Evolutionary conservation across 1,139 yeast species (phyloP).

Genomic region (Suhomyces bribrorum): DNA sequence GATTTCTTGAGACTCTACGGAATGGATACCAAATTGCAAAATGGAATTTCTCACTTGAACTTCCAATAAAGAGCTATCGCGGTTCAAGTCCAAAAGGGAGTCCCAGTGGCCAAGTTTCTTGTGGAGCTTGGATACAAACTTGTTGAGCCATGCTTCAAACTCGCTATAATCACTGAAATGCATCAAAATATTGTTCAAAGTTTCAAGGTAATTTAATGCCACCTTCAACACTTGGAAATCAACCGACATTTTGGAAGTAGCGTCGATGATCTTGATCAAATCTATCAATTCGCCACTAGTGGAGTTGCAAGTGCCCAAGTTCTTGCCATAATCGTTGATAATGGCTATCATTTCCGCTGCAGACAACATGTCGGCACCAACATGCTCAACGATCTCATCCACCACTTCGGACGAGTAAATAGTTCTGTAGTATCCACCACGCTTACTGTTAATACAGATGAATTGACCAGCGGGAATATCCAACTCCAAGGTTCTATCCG

Average conservation of each 20-base stretch:
- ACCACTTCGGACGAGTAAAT: slow-evolving; percentile 24
- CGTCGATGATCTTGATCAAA: slow-evolving; percentile 29
- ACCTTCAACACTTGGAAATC: slow-evolving; percentile 31
- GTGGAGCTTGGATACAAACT: slow-evolving; percentile 21
- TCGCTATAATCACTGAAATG: slow-evolving; percentile 29
- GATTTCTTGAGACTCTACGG: slow-evolving; percentile 31
- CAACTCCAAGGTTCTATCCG: slow-evolving; percentile 47
- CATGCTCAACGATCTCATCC: slow-evolving; percentile 25
- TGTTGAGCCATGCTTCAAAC: slow-evolving; percentile 26
- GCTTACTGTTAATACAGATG: slow-evolving; percentile 42
- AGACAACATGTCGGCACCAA: slow-evolving; percentile 24
- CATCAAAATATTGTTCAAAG: slow-evolving; percentile 29
- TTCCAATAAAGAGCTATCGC: slow-evolving; percentile 30
- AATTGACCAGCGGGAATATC: slow-evolving; percentile 28
- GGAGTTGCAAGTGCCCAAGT: slow-evolving; percentile 26
- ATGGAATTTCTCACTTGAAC: slow-evolving; percentile 42
- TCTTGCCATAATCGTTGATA: slow-evolving; percentile 39
- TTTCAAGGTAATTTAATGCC: slow-evolving; percentile 36
- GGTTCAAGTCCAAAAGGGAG: slow-evolving; percentile 9
- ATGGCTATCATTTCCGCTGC: slow-evolving; percentile 35
- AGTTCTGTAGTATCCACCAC: slow-evolving; percentile 49
- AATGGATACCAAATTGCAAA: slow-evolving; percentile 35
- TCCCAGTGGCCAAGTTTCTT: slow-evolving; percentile 30
- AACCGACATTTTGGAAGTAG: slow-evolving; percentile 21
- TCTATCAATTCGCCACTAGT: slow-evolving; percentile 28